These are phyloP conservation scores for Tolypocladium pustulatum DNA, from an alignment of 2,329 filamentous ascomycete species.

Conservation along the genomic window DNA sequence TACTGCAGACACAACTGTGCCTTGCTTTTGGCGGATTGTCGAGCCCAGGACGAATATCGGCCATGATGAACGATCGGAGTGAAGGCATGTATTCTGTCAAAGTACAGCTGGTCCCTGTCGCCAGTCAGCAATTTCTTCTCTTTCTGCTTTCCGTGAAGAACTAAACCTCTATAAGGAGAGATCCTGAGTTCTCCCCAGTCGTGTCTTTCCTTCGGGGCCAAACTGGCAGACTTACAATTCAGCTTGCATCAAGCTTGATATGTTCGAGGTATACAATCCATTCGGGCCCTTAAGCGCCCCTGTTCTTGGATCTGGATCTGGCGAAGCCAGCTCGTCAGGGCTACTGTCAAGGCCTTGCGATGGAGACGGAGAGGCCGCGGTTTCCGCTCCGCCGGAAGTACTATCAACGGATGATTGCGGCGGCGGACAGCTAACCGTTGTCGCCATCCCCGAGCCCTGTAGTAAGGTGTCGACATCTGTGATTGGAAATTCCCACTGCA, in stretches of 20 bases:
- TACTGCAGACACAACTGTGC: conserved; percentile 16
- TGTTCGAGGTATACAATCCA: not conserved
- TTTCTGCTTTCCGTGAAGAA: not conserved
- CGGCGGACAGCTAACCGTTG: not conserved
- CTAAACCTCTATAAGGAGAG: not conserved
- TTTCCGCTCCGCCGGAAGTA: not conserved
- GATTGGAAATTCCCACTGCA: not conserved
- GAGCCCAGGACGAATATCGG: conserved; percentile 7
- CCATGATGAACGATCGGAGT: conserved; percentile 9
- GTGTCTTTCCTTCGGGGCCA: not conserved
- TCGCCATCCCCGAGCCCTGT: not conserved
- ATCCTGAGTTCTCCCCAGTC: not conserved
- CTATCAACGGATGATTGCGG: not conserved
- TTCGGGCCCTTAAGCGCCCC: not conserved
- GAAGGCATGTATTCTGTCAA: conserved; percentile 9
- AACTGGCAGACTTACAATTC: conserved; percentile 3
- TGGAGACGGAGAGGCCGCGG: not conserved
- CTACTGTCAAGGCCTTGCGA: not conserved
- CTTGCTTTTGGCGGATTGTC: not conserved
- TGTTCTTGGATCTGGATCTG: not conserved
- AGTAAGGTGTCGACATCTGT: not conserved
- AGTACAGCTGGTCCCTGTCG: conserved; percentile 9
- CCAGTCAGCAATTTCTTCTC: not conserved
- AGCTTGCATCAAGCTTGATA: conserved; percentile 3
- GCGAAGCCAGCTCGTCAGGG: not conserved